Evolutionary conservation across 805 yeast genomes (phyloP).

Genomic region (Candida saitoana): DNA sequence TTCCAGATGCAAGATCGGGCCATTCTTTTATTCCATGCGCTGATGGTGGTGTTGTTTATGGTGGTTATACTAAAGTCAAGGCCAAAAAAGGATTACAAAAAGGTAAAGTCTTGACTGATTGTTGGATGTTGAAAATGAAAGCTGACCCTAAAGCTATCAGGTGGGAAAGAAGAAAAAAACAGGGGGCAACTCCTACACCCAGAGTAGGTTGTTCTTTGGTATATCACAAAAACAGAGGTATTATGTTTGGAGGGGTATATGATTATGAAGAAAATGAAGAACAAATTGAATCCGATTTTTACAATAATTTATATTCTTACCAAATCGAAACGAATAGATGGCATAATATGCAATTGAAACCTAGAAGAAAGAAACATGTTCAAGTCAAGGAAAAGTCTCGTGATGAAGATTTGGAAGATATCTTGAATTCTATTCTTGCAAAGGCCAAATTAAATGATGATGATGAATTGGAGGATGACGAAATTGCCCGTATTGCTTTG

Average conservation of each 20-base stretch:
- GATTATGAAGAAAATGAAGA: conserved; percentile 96
- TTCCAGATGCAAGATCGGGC: conserved; percentile 92
- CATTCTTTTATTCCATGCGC: conserved; percentile 77
- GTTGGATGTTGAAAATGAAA: conserved; percentile 87
- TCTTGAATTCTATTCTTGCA: conserved; percentile 67
- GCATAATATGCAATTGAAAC: conserved; percentile 67
- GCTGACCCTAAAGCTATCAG: conserved; percentile 69
- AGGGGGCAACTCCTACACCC: conserved; percentile 86
- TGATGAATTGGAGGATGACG: conserved; percentile 46
- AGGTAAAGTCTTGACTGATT: conserved; percentile 83
- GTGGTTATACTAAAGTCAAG: conserved; percentile 92
- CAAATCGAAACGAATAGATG: conserved; percentile 86
- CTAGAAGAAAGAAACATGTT: conserved; percentile 48
- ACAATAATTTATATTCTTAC: conserved; percentile 74
- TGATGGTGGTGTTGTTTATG: conserved; percentile 84
- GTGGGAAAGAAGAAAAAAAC: conserved; percentile 88
- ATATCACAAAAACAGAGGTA: conserved; percentile 85
- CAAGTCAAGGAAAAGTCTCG: conserved; percentile 48
- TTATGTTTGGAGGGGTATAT: conserved; percentile 91
- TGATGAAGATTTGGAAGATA: conserved; percentile 78
- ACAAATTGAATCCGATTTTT: conserved; percentile 77
- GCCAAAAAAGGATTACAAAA: conserved; percentile 84
- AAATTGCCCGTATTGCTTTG: conserved; percentile 32
- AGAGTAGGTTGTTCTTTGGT: conserved; percentile 94
- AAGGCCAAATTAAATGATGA: conserved; percentile 68